A percentile compares a stretch with the other conserved stretches of the same genome.
These are phyloP conservation scores for Nothophytophthora sp. DNA, from an alignment of 352 stramenopile genomes.

Conservation along the genomic window DNA sequence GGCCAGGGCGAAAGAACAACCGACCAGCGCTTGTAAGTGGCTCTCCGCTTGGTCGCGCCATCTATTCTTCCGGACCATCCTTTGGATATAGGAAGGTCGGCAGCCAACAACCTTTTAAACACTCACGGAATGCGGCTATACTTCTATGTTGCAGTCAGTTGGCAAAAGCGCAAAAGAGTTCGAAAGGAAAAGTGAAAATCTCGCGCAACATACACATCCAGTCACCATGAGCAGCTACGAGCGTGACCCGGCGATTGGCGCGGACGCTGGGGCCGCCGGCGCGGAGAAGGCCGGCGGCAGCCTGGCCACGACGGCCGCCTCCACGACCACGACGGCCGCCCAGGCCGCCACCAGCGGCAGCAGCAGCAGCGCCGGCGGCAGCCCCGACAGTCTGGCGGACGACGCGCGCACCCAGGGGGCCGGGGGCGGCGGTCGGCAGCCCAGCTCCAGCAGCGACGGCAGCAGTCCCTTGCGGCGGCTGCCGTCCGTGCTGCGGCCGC, in stretches of 20 bases:
- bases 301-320: background rate
- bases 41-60: too few species aligned
- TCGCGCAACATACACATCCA: background rate
- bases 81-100: too few species aligned
- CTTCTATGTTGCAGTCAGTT: too few species aligned
- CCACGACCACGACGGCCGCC: background rate
- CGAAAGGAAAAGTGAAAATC: background rate
- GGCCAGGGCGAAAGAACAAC: constrained; percentile 30
- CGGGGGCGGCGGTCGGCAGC: constrained; percentile 2
- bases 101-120: too few species aligned
- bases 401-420: background rate
- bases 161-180: too few species aligned
- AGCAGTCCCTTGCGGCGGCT: constrained; percentile 42
- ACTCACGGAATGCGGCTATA: too few species aligned
- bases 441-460: constrained; percentile 17
- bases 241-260: constrained; percentile 1
- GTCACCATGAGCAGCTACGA: constrained; percentile 29
- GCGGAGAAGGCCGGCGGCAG: background rate
- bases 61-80: too few species aligned
- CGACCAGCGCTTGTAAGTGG: constrained; percentile 21
- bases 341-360: background rate
- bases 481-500: constrained; percentile 34
- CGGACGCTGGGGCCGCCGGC: background rate
- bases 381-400: constrained; percentile 1
- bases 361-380: constrained; percentile 8